phyloP scores from a whole-genome alignment of 2,329 filamentous ascomycete genomes.

The Mariannaea sp. region DNA sequence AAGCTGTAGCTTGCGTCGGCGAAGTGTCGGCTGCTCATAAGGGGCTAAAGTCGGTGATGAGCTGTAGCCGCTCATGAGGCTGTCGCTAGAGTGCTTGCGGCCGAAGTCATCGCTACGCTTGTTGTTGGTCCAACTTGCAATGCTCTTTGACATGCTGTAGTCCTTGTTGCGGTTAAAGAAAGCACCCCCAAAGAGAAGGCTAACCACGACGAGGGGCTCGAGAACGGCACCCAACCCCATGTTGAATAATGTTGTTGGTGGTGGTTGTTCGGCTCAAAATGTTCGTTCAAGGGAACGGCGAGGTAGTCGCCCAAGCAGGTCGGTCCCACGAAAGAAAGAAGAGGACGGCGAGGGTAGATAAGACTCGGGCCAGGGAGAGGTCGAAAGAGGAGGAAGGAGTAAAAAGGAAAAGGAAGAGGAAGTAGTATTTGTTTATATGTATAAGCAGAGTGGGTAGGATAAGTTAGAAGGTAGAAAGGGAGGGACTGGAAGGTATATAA shows the following conservation, averaged over 20 bases:
- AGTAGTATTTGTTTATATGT: too few species aligned
- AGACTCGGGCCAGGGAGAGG: background rate
- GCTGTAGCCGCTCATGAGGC: slow-evolving; percentile 32
- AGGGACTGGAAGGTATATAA: background rate
- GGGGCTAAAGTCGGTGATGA: slow-evolving; percentile 38
- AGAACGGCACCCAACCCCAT: slow-evolving; percentile 50
- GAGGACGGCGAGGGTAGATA: background rate
- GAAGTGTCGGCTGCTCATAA: slow-evolving; percentile 36
- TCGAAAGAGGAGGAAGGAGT: background rate
- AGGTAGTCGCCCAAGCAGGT: background rate
- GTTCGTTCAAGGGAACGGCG: background rate
- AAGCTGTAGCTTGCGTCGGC: slow-evolving; percentile 43
- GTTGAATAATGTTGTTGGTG: slow-evolving; percentile 4
- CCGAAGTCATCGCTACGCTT: slow-evolving; percentile 41
- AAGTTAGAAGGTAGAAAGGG: background rate
- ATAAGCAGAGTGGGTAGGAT: too few species aligned
- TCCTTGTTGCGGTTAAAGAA: slow-evolving; percentile 51
- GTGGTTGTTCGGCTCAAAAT: background rate
- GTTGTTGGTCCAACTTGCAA: slow-evolving; percentile 27
- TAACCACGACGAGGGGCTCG: slow-evolving; percentile 50
- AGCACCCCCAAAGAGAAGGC: slow-evolving; percentile 50
- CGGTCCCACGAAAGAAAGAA: too few species aligned
- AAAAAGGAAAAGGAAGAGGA: background rate
- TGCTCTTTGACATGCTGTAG: slow-evolving; percentile 39
- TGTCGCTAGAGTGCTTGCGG: slow-evolving; percentile 35